Base-by-base conservation (phyloP, 148 eudicot species). In the Fallopia convolvulus region DNA sequence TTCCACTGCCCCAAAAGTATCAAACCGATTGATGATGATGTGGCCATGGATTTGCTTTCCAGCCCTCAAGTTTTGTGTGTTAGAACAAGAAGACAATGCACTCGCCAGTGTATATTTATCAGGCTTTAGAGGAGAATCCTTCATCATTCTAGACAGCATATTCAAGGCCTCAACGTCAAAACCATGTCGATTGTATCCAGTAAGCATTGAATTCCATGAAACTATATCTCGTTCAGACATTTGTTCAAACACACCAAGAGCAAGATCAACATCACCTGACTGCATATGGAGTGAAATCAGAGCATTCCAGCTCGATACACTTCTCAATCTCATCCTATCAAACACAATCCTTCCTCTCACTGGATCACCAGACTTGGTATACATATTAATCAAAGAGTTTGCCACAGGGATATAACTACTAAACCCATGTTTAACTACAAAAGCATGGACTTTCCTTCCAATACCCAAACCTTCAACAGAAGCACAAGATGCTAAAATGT, bases 331-430 rank as follows among this genome's bases (percentile, higher is more conserved):
- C 83, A 91, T 89, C 81, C 83, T 77, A 77, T 83, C 87, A 76
- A 88, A 86, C n/a, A 92, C 84, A 56, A 75, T 40, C 76, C 72
- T 77, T 30, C 90, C 93, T 40, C 74, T 85, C 72, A 60, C 68
- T 11, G 75, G 75, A 83, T 90, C 91, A 60, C 93, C 92, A 2
- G 86, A 83, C 85, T 92, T 92, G 12, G 89, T 85, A 80, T 92
- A 92, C 97, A 92, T 90, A 87, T 90, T 92, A 75, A 90, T 80
- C 73, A 92, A 83, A 2, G 97, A 92, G 83, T 90, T 92, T 1
- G 88, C 89, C 3, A 90, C 90, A 15, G 87, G 78, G n/a, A 90
- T 81, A 81, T 77, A 80, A 46, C 88, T 63, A 48, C 85, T 78
- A 46, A 88, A 80, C 70, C 93, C 92, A 42, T 87, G 83, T 75